Conservation (phyloP, 2,329 filamentous ascomycete genomes). For the Metarhizium album region DNA sequence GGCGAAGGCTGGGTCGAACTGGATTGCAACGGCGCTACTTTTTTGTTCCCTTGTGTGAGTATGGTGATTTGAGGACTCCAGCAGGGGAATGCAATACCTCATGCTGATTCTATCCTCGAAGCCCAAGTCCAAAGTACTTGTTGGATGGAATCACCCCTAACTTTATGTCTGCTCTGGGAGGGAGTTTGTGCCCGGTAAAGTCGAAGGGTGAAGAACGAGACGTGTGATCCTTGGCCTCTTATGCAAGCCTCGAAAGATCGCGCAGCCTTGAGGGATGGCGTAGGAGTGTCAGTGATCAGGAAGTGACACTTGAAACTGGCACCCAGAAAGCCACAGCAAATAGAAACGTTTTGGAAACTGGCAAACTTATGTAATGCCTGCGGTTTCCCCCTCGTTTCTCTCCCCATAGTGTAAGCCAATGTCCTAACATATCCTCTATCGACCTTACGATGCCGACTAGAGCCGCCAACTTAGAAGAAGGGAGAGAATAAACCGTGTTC, state of each 20-base stretch:
- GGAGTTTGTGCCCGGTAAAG: background rate
- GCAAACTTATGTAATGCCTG: background rate
- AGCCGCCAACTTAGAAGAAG: background rate
- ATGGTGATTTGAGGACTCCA: background rate
- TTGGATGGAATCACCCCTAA: background rate
- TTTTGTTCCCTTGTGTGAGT: background rate
- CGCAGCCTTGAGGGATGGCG: background rate
- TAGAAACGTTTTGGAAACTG: background rate
- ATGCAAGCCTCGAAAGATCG: background rate
- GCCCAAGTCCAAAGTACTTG: background rate
- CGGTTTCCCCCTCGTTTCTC: background rate
- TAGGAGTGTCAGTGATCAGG: background rate
- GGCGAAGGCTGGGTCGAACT: slow-evolving; percentile 39
- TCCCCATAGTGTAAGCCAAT: background rate
- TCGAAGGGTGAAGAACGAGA: background rate
- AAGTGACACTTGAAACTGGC: background rate
- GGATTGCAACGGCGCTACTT: slow-evolving; percentile 35
- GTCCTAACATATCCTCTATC: background rate
- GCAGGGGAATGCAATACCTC: slow-evolving; percentile 20
- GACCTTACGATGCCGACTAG: background rate
- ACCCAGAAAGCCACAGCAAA: background rate
- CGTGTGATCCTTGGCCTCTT: background rate
- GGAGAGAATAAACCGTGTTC: too few relatives aligned
- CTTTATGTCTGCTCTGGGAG: background rate
- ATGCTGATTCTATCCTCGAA: slow-evolving; percentile 14